Conservation (phyloP, 345 rosid species). For the Viola odorata region DNA sequence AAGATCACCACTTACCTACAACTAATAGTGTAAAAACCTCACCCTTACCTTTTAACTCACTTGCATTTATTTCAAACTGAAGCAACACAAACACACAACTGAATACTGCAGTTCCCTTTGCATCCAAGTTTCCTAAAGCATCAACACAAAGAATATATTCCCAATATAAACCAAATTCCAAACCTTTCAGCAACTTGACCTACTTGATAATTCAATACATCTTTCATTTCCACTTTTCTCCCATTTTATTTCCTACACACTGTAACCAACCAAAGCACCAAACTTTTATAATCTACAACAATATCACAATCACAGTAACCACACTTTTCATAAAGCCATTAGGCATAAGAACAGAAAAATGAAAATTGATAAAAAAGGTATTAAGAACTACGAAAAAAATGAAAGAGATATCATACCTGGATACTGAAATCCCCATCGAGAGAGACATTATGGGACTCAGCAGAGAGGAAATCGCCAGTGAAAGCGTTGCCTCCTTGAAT, state of each 20-base stretch:
- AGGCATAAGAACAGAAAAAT: too few species aligned
- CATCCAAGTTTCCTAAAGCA: not conserved
- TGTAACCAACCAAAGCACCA: too few species aligned
- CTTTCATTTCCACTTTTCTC: too few species aligned
- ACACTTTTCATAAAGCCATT: too few species aligned
- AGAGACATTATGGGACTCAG: conserved; percentile 91
- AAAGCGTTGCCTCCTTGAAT: conserved; percentile 33
- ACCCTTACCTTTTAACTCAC: not conserved
- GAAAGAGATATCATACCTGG: conserved; percentile 44
- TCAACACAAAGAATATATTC: not conserved
- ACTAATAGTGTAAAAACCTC: not conserved
- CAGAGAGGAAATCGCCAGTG: conserved; percentile 67
- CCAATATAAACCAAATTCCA: too few species aligned
- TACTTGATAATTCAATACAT: too few species aligned
- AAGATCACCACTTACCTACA: not conserved
- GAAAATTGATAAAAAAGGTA: not conserved
- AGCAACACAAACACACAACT: not conserved
- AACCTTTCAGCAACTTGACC: too few species aligned
- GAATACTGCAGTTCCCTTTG: not conserved
- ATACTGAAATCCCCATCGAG: conserved; percentile 93
- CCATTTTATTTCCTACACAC: too few species aligned
- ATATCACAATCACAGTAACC: too few species aligned
- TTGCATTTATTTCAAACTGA: not conserved
- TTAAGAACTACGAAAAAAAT: not conserved
- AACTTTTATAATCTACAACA: too few species aligned